Evolutionary conservation across 2,329 filamentous ascomycete genomes (phyloP).

Genomic region (Claviceps spartinae): DNA sequence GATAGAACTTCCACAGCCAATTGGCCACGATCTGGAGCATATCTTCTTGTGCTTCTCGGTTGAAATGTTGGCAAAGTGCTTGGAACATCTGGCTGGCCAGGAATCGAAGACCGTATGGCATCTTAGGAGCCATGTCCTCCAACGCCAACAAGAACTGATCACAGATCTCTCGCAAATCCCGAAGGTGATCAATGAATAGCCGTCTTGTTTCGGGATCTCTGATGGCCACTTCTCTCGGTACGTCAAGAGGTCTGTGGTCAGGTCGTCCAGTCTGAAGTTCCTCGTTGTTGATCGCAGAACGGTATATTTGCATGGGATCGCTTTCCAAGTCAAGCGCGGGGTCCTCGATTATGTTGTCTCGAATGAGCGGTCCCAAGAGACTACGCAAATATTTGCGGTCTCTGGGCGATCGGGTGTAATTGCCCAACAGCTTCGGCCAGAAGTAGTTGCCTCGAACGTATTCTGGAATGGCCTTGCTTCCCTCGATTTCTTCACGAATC

Average conservation of each 20-base stretch:
- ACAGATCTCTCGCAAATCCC: conserved; percentile 86
- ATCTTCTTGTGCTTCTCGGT: conserved; percentile 61
- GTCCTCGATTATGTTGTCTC: conserved; percentile 87
- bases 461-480: conserved; percentile 60
- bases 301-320: conserved; percentile 94
- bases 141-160: conserved; percentile 76
- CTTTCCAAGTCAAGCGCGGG: conserved; percentile 85
- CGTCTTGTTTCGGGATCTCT: conserved; percentile 84
- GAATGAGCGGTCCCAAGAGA: conserved; percentile 70
- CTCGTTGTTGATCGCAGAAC: conserved; percentile 91
- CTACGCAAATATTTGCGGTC: conserved; percentile 89
- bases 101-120: conserved; percentile 88
- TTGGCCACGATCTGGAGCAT: conserved; percentile 74
- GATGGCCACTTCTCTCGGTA: conserved; percentile 88
- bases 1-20: conserved; percentile 91
- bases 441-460: conserved; percentile 85
- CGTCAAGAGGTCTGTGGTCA: conserved; percentile 67
- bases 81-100: conserved; percentile 79
- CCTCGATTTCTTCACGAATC: conserved; percentile 73
- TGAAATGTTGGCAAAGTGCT: conserved; percentile 61
- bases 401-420: conserved; percentile 80
- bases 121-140: conserved; percentile 71
- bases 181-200: conserved; percentile 86
- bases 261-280: conserved; percentile 82
- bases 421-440: conserved; percentile 75